Evolutionary conservation across 345 rosid species (phyloP).

Genomic region (Noccaea bulbosa): DNA sequence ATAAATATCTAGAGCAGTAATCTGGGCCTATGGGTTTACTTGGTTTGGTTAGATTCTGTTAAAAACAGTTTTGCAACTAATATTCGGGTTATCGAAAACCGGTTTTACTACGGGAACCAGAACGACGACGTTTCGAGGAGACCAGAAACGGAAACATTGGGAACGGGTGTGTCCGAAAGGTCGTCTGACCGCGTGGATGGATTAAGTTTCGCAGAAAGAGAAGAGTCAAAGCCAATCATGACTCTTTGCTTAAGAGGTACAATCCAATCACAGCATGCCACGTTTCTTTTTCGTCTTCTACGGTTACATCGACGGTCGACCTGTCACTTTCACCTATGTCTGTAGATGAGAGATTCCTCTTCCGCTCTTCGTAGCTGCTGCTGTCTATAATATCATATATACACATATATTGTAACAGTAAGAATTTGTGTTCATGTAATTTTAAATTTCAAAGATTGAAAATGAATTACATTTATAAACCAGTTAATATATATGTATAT

Average conservation of each 20-base stretch:
- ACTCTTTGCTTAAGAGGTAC: constrained; percentile 14
- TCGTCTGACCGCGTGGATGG: constrained; percentile 31
- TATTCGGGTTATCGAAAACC: not conserved
- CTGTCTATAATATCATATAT: constrained; percentile 25
- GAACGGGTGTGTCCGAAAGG: constrained; percentile 41
- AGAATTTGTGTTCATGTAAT: not conserved
- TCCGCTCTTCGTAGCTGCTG: constrained; percentile 21
- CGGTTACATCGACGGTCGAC: constrained; percentile 35
- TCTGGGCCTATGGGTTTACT: not conserved
- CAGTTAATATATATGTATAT: not conserved
- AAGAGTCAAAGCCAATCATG: constrained; percentile 42
- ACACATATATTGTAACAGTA: not conserved
- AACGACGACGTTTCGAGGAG: constrained; percentile 23
- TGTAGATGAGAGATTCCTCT: constrained; percentile 37
- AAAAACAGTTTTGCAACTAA: not conserved
- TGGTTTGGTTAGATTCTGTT: not conserved
- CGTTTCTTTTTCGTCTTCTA: constrained; percentile 13
- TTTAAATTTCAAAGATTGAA: not conserved
- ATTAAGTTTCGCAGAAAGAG: constrained; percentile 4
- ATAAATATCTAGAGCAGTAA: not conserved
- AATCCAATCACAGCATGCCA: not conserved
- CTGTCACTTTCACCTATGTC: constrained; percentile 37
- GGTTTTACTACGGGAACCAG: not conserved
- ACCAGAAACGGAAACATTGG: constrained; percentile 42
- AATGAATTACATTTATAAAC: not conserved